Evolutionary conservation across 441 rosid genomes (phyloP).

Genomic region (Croton laevigatus): DNA sequence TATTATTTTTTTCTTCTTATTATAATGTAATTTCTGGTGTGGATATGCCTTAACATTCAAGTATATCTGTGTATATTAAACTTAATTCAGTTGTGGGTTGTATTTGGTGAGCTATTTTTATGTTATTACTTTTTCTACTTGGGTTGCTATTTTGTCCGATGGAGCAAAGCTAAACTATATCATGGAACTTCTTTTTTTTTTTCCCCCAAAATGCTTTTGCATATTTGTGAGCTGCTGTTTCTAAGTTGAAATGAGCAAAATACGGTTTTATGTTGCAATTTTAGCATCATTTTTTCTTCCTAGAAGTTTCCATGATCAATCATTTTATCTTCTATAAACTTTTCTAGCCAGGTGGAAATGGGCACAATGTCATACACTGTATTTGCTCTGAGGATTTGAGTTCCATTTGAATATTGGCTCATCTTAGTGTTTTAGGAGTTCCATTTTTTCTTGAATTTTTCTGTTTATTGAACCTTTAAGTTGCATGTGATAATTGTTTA

Average conservation of each 20-base stretch:
- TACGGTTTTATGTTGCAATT: too few species aligned
- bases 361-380: not conserved
- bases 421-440: not conserved
- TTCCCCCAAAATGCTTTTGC: not conserved
- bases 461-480: not conserved
- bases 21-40: slow-evolving; percentile 7
- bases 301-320: not conserved
- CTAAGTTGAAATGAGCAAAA: not conserved
- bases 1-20: not conserved
- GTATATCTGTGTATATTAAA: not conserved
- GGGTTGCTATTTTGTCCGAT: too few species aligned
- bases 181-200: not conserved
- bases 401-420: not conserved
- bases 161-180: not conserved
- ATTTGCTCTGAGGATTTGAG: not conserved
- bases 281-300: not conserved
- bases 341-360: not conserved
- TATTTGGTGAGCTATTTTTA: not conserved
- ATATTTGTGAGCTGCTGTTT: not conserved
- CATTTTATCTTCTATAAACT: not conserved
- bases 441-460: not conserved
- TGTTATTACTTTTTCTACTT: too few species aligned
- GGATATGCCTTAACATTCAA: slow-evolving; percentile 15
- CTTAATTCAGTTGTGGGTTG: not conserved
- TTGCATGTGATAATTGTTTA: not conserved